These are phyloP conservation scores for Paragyromitra xinjiangensis DNA, from an alignment of 495 filamentous ascomycete species.

Conservation along the genomic window DNA sequence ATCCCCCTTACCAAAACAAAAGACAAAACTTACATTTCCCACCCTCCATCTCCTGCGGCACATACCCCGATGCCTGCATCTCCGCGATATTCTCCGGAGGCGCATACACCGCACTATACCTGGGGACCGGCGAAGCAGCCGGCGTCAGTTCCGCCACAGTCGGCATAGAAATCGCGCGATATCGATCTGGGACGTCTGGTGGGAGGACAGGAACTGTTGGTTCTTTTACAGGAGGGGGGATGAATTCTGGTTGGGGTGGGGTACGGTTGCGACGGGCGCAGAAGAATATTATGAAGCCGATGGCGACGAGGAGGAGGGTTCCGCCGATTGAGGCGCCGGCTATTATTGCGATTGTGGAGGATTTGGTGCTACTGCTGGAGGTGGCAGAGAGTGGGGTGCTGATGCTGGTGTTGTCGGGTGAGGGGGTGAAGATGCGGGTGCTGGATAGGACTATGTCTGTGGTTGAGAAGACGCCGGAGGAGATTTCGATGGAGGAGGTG, in stretches of 20 bases:
- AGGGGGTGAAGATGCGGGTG: constrained; percentile 7
- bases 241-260: not conserved
- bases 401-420: not conserved
- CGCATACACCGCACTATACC: constrained; percentile 21
- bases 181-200: not conserved
- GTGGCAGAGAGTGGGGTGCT: not conserved
- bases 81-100: constrained; percentile 3
- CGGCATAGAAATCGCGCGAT: not conserved
- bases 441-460: constrained; percentile 3
- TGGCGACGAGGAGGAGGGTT: constrained; percentile 5
- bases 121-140: not conserved
- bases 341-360: not conserved
- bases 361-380: not conserved
- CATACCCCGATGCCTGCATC: not conserved
- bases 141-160: constrained; percentile 16
- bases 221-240: constrained; percentile 1
- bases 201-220: constrained; percentile 23
- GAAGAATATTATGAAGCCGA: constrained; percentile 25
- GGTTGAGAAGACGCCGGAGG: constrained; percentile 13
- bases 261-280: constrained; percentile 12
- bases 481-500: constrained; percentile 20
- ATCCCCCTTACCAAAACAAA: not conserved
- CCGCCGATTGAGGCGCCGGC: constrained; percentile 29
- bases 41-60: not conserved
- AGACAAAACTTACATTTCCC: constrained; percentile 19